Conservation (phyloP, 2,329 filamentous ascomycete genomes). For the Immersiporthe knoxdaviesiana region DNA sequence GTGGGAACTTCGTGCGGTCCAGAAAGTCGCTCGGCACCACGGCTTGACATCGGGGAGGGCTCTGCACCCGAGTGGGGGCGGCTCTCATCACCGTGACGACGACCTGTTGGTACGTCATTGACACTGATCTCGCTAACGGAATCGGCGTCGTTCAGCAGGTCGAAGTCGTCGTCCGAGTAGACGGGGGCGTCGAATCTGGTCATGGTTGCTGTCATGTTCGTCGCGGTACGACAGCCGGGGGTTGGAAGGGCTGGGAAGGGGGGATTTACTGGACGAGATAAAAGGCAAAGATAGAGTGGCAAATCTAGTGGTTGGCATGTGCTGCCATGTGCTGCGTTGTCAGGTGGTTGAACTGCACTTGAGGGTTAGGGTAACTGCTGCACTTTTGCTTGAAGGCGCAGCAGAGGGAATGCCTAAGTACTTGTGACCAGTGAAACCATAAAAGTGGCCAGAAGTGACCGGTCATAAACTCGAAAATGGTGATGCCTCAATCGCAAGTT, state of each 20-base stretch:
- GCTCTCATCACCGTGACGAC: no score
- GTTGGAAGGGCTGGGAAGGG: background rate
- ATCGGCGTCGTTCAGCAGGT: conserved; percentile 16
- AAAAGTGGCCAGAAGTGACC: background rate
- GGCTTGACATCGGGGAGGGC: background rate
- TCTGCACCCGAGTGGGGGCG: background rate
- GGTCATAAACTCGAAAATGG: background rate
- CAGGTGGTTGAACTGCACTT: background rate
- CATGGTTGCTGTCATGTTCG: conserved; percentile 4
- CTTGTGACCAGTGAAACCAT: background rate
- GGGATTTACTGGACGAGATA: background rate
- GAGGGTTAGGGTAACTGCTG: no score
- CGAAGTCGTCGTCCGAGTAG: conserved; percentile 24
- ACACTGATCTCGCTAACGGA: conserved; percentile 24
- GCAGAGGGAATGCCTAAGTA: no score
- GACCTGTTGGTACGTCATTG: conserved; percentile 15
- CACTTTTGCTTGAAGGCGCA: no score
- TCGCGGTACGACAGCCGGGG: background rate
- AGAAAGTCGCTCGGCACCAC: conserved; percentile 10
- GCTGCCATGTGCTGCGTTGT: background rate
- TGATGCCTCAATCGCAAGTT: background rate
- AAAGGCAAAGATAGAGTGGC: background rate
- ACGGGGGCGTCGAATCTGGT: background rate
- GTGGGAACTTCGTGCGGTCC: conserved; percentile 23
- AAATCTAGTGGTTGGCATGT: background rate